Conservation (phyloP, 345 rosid species). For the Moringa oleifera region DNA sequence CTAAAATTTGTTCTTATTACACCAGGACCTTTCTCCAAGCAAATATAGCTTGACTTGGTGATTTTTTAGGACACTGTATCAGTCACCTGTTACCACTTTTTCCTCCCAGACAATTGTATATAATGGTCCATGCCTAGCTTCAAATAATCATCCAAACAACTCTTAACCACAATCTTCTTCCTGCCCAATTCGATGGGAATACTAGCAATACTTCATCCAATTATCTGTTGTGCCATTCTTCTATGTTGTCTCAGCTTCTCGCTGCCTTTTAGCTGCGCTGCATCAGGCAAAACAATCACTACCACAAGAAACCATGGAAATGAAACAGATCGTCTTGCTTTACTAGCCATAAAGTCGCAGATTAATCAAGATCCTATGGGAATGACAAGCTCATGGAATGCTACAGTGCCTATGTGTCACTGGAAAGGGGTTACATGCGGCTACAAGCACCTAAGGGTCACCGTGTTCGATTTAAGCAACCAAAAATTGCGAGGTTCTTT, state of each 20-base stretch:
- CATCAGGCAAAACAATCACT: not conserved
- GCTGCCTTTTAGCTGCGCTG: not conserved
- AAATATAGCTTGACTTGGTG: too few relatives aligned
- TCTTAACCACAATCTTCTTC: too few relatives aligned
- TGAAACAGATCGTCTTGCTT: not conserved
- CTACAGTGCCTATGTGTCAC: constrained; percentile 1
- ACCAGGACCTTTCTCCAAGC: too few relatives aligned
- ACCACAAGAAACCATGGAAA: not conserved
- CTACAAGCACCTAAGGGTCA: constrained; percentile 15
- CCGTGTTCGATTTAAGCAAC: not conserved
- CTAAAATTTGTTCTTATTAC: too few relatives aligned
- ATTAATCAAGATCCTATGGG: constrained; percentile 1
- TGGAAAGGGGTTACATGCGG: constrained; percentile 19
- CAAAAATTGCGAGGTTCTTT: constrained; percentile 1
- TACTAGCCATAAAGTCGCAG: not conserved
- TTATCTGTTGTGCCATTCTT: not conserved
- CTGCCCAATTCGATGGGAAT: not conserved
- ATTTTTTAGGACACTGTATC: too few relatives aligned
- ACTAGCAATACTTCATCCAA: not conserved
- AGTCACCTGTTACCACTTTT: too few relatives aligned
- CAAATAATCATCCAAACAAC: too few relatives aligned
- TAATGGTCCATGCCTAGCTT: too few relatives aligned
- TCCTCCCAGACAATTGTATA: too few relatives aligned
- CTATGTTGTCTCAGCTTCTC: not conserved
- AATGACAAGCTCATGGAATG: constrained; percentile 9